These are phyloP conservation scores for Picochlorum sp. DNA, from an alignment of 139 green algal genomes.

Conservation along the genomic window DNA sequence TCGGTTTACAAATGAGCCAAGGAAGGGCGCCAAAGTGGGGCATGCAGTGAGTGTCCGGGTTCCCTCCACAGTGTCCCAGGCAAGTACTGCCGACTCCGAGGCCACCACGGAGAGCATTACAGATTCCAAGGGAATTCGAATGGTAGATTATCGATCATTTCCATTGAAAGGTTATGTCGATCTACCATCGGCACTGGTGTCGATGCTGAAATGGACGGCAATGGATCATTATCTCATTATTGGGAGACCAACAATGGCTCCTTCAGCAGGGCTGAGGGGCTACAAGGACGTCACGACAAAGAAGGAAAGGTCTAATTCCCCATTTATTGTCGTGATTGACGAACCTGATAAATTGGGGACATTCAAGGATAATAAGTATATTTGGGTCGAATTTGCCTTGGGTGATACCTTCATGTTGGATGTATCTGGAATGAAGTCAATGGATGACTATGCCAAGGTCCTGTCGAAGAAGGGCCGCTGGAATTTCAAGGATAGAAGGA, in stretches of 20 bases:
- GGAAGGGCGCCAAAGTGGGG: no score
- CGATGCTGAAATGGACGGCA: neutral
- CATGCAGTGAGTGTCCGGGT: no score
- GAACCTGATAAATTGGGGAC: slow-evolving; percentile 1
- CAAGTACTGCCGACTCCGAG: no score
- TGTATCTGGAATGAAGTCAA: slow-evolving; percentile 21
- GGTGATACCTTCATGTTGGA: slow-evolving; percentile 32
- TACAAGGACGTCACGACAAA: slow-evolving; percentile 17
- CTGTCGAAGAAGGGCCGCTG: slow-evolving; percentile 27
- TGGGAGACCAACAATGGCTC: slow-evolving; percentile 2
- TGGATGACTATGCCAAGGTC: slow-evolving; percentile 29
- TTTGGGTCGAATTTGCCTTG: slow-evolving; percentile 21
- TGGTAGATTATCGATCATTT: slow-evolving; percentile 1
- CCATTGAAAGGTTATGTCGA: slow-evolving; percentile 4
- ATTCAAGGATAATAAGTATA: slow-evolving; percentile 18
- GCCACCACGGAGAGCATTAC: no score
- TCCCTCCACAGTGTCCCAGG: no score
- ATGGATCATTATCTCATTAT: slow-evolving; percentile 5
- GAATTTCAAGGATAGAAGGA: slow-evolving; percentile 37
- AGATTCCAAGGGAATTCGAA: neutral
- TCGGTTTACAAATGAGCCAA: no score
- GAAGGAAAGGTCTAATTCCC: slow-evolving; percentile 10
- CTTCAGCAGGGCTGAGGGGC: neutral
- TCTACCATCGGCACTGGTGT: neutral
- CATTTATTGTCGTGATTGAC: slow-evolving; percentile 30